Conservation (phyloP, 1,284 basidiomycete species). For the Dichomitus squalens region DNA sequence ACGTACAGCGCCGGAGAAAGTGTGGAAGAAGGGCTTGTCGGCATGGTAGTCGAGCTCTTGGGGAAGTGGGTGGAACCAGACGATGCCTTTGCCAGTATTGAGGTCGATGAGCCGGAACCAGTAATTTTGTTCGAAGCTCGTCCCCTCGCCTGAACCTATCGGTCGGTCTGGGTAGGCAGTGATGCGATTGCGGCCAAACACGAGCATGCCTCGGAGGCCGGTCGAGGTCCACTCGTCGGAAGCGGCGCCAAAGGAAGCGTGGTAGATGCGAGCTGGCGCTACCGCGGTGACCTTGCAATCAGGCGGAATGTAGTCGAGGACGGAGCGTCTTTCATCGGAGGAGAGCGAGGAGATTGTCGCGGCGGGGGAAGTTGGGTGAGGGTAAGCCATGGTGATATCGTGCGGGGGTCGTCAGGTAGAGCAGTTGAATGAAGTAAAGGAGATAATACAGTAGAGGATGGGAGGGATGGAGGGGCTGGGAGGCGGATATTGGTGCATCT, state of each 20-base stretch:
- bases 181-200: constrained; percentile 68
- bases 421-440: constrained; percentile 4
- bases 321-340: constrained; percentile 28
- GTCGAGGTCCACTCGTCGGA: constrained; percentile 69
- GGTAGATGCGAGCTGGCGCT: constrained; percentile 50
- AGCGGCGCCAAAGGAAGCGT: constrained; percentile 50
- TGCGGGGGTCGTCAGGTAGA: neutral
- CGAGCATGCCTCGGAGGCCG: constrained; percentile 70
- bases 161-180: constrained; percentile 30
- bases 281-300: constrained; percentile 30
- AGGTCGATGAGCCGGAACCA: constrained; percentile 79
- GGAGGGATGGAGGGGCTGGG: neutral
- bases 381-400: constrained; percentile 13
- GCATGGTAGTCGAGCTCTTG: constrained; percentile 80
- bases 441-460: constrained; percentile 5
- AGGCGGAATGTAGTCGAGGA: constrained; percentile 32
- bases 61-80: constrained; percentile 90
- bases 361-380: constrained; percentile 16
- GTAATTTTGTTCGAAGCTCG: constrained; percentile 38
- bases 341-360: constrained; percentile 23
- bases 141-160: constrained; percentile 20
- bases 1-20: constrained; percentile 82
- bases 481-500: neutral
- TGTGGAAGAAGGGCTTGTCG: constrained; percentile 93
- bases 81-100: constrained; percentile 66